phyloP scores from a whole-genome alignment of 352 stramenopile genomes.

The Phytophthora hibernalis region DNA sequence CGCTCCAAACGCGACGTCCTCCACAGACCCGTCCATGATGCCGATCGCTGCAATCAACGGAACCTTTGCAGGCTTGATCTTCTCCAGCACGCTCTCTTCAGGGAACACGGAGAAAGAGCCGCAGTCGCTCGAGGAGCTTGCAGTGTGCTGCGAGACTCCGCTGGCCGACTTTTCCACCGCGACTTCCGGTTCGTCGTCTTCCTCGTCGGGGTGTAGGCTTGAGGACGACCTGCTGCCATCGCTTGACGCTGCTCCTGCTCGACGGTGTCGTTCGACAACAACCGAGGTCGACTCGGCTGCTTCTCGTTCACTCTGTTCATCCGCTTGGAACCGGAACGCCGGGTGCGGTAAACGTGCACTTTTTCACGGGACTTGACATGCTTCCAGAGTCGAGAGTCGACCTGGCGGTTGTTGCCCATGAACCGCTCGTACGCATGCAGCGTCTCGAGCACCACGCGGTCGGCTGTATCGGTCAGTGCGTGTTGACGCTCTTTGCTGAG shows the following conservation, averaged over 20 bases:
- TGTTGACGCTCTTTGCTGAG: slow-evolving; percentile 51
- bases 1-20: slow-evolving; percentile 55
- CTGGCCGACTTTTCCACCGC: slow-evolving; percentile 22
- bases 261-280: slow-evolving; percentile 54
- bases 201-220: slow-evolving; percentile 32
- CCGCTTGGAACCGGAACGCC: slow-evolving; percentile 37
- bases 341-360: slow-evolving; percentile 64
- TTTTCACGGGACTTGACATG: slow-evolving; percentile 64
- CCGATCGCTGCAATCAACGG: slow-evolving; percentile 45
- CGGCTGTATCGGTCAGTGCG: slow-evolving; percentile 55
- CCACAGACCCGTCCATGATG: slow-evolving; percentile 48
- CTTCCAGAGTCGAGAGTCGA: slow-evolving; percentile 60
- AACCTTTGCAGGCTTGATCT: slow-evolving; percentile 43
- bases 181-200: slow-evolving; percentile 26
- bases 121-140: slow-evolving; percentile 50
- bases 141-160: slow-evolving; percentile 24
- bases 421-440: slow-evolving; percentile 61
- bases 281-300: slow-evolving; percentile 42
- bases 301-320: slow-evolving; percentile 34
- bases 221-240: slow-evolving; percentile 31
- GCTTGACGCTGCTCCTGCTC: slow-evolving; percentile 41
- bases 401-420: slow-evolving; percentile 46
- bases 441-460: slow-evolving; percentile 66
- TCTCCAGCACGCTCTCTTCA: slow-evolving; percentile 47
- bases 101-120: slow-evolving; percentile 48